Conservation (phyloP, 2,329 filamentous ascomycete species). For the Pestalotiopsis sp. region DNA sequence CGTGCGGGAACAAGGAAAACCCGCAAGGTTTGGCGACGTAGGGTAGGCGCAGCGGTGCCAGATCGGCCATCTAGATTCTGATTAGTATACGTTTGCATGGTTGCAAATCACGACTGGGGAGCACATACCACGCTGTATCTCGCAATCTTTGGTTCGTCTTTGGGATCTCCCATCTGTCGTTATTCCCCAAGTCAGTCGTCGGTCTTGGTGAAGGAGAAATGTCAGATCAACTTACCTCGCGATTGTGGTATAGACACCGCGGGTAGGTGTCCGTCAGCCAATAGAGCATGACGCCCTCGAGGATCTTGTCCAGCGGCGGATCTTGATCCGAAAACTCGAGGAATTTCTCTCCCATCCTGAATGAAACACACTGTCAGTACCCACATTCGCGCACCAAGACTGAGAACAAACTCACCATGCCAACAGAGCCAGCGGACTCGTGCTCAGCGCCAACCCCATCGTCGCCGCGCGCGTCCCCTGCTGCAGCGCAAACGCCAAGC, state of each 20-base stretch:
- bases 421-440: constrained; percentile 58
- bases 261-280: constrained; percentile 56
- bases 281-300: constrained; percentile 54
- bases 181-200: background rate
- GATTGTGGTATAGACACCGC: constrained; percentile 52
- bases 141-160: background rate
- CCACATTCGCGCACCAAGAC: background rate
- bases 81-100: background rate
- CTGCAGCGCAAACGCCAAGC: constrained; percentile 50
- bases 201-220: constrained; percentile 14
- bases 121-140: background rate
- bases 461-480: constrained; percentile 59
- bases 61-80: background rate
- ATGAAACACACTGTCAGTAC: background rate
- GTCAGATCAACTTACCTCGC: constrained; percentile 24
- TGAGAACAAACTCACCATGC: constrained; percentile 41
- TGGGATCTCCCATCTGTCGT: constrained; percentile 30
- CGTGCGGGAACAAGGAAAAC: constrained; percentile 46
- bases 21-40: constrained; percentile 43
- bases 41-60: constrained; percentile 3
- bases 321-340: constrained; percentile 52
- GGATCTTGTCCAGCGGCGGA: constrained; percentile 41
- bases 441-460: constrained; percentile 54
- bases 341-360: constrained; percentile 58
- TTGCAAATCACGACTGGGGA: background rate